Conservation (phyloP, 2,329 filamentous ascomycete genomes). For the Metarhizium guizhouense region DNA sequence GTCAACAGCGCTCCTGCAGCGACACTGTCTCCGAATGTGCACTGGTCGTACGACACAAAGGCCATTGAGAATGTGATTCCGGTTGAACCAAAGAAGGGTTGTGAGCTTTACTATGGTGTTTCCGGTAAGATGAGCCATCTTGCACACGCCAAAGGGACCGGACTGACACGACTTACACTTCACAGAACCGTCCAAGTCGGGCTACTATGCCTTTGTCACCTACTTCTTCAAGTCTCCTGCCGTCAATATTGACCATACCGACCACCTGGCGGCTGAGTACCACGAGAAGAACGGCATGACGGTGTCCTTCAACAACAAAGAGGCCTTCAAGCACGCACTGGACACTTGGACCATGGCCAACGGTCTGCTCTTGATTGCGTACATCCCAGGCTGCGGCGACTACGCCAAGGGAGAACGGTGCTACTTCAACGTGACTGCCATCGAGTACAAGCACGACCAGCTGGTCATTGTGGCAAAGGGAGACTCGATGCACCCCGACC, state of each 20-base stretch:
- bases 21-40: constrained; percentile 9
- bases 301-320: constrained; percentile 11
- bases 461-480: constrained; percentile 12
- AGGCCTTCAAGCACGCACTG: constrained; percentile 14
- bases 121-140: constrained; percentile 4
- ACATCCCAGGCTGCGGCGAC: constrained; percentile 16
- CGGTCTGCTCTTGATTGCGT: constrained; percentile 18
- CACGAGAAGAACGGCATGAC: constrained; percentile 2
- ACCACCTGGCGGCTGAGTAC: constrained; percentile 11
- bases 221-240: constrained; percentile 18
- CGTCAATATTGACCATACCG: constrained; percentile 21
- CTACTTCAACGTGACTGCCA: constrained; percentile 17
- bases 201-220: constrained; percentile 17
- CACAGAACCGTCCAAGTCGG: constrained; percentile 13
- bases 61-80: constrained; percentile 15
- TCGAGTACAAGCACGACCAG: constrained; percentile 10
- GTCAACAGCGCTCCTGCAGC: background rate
- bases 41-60: constrained; percentile 17
- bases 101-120: constrained; percentile 16
- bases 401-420: constrained; percentile 18
- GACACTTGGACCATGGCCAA: constrained; percentile 12
- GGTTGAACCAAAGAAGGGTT: constrained; percentile 11
- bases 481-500: constrained; percentile 12
- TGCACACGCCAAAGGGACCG: background rate
- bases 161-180: background rate